Base-by-base conservation (phyloP, 164 flowering plant genomes). In the Tetrastigma voinierianum region DNA sequence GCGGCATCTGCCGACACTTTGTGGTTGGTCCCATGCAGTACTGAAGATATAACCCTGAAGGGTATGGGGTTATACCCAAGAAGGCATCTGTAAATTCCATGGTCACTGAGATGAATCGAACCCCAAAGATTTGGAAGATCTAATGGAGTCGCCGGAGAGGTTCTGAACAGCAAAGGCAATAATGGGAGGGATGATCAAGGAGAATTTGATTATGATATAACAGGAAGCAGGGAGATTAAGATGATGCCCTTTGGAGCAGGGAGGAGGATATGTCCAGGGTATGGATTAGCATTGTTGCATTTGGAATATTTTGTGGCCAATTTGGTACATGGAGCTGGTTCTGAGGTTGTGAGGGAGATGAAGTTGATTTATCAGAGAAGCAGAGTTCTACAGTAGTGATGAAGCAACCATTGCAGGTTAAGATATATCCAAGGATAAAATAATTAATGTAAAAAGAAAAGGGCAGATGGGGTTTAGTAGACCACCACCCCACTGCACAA, bases 161-260 rank as follows among this genome's bases (percentile, higher is more conserved):
- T 82, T 82, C 32, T 80, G 70, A 59, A 20, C 9, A 14, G 0
- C 40, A 32, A 32, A 3, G 64, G 62, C 9, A 67, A 47, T 3
- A n/a, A n/a, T n/a, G n/a, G 56, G 55, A 1, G 56, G 40, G 40
- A 32, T n/a, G 40, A 32, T 32, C 6, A 32, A 32, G 40, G 40
- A 7, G 62, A 21, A 57, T n/a, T n/a, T n/a, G 74, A 14, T 20
- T 66, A 74, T 45, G 87, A 81, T 43, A 59, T 81, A 10, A 79
- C 78, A 1, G 83, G 87, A 7, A 76, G 67, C 45, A 76, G 55
- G 43, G 87, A 76, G 69, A 74, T 84, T 1, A 84, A 80, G 71
- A 81, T 84, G 87, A 80, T 84, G 83, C 84, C 87, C 0, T 84
- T 84, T 43, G 87, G 87, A 4, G 83, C 61, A 0, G 83, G 83